Percentiles rank a stretch among this genome's conserved stretches.
phyloP scores from a whole-genome alignment of 352 stramenopile genomes.

The Globisporangium nagaii region DNA sequence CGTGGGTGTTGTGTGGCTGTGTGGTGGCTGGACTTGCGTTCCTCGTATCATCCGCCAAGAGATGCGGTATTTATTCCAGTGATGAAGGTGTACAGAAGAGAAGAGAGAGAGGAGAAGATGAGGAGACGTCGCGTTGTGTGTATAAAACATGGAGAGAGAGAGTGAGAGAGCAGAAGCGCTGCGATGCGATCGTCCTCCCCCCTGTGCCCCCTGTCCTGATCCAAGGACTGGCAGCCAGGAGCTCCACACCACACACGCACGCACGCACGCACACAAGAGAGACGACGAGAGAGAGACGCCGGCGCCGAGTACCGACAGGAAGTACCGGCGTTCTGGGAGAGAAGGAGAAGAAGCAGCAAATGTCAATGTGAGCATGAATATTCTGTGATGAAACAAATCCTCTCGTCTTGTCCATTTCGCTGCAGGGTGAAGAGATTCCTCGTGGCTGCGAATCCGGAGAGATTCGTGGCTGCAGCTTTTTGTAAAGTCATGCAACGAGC shows the following conservation, averaged over 20 bases:
- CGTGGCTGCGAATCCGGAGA: too few species aligned
- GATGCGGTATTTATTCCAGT: conserved; percentile 12
- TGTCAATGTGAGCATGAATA: too few species aligned
- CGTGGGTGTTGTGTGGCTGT: conserved; percentile 18
- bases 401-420: background rate
- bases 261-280: background rate
- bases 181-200: too few species aligned
- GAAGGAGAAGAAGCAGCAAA: background rate
- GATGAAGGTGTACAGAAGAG: conserved; percentile 5
- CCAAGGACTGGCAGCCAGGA: too few species aligned
- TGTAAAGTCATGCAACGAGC: too few species aligned
- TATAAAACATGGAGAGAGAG: background rate
- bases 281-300: background rate
- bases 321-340: background rate
- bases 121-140: background rate
- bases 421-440: too few species aligned
- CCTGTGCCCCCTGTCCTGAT: too few species aligned
- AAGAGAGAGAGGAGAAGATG: conserved; percentile 4
- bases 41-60: conserved; percentile 9
- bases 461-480: too few species aligned
- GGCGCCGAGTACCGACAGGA: conserved; percentile 1
- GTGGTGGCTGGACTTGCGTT: conserved; percentile 2
- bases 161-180: too few species aligned
- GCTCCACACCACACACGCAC: too few species aligned
- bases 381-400: background rate